These are phyloP conservation scores for Prunus davidiana DNA, from an alignment of 306 rosid species.

Conservation along the genomic window DNA sequence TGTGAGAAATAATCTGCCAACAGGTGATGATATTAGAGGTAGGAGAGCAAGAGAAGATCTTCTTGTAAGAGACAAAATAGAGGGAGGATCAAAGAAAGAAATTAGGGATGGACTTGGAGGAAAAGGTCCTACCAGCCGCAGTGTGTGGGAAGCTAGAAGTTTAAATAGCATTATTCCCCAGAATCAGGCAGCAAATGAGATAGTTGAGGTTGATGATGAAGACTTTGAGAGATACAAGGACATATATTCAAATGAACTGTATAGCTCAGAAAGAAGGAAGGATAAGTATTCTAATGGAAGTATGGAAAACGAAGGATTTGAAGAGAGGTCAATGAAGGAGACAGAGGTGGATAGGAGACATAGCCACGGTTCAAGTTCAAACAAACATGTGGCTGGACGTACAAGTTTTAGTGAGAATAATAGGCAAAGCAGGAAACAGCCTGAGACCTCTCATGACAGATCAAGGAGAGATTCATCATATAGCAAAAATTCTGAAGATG, in stretches of 20 bases:
- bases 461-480: slow-evolving; percentile 20
- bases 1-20: slow-evolving; percentile 5
- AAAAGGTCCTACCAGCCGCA: not conserved
- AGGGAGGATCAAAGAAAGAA: slow-evolving; percentile 29
- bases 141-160: slow-evolving; percentile 17
- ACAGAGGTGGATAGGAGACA: slow-evolving; percentile 12
- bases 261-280: slow-evolving; percentile 17
- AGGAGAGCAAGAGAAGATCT: slow-evolving; percentile 20
- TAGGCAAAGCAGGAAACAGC: slow-evolving; percentile 16
- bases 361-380: slow-evolving; percentile 16
- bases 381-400: slow-evolving; percentile 25
- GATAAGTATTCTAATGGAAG: slow-evolving; percentile 7
- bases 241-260: slow-evolving; percentile 28
- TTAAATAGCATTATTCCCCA: not conserved
- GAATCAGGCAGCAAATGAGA: slow-evolving; percentile 11
- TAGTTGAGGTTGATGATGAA: slow-evolving; percentile 34
- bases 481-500: slow-evolving; percentile 23
- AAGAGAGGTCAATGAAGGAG: slow-evolving; percentile 18
- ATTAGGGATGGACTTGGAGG: slow-evolving; percentile 18
- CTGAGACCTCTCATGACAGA: slow-evolving; percentile 10
- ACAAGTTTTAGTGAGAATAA: slow-evolving; percentile 18
- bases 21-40: slow-evolving; percentile 1
- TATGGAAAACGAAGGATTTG: slow-evolving; percentile 18
- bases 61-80: slow-evolving; percentile 19
- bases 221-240: slow-evolving; percentile 26